A percentile compares a stretch with the other conserved stretches of the same genome.
Evolutionary conservation across 306 rosid species (phyloP).

Genomic region (Vachellia pachyceras): DNA sequence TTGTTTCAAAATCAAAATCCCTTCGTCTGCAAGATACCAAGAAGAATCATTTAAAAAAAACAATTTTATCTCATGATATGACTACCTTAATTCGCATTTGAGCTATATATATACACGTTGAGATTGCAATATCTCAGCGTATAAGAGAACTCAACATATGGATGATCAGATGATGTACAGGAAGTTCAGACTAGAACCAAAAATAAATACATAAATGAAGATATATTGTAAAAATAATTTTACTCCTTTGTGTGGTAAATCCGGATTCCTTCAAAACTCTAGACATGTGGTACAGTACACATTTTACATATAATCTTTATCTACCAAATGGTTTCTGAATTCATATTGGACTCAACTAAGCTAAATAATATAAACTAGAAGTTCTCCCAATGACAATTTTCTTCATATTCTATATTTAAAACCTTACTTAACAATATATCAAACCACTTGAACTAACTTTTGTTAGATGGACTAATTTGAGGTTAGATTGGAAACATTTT

Average conservation of each 20-base stretch:
- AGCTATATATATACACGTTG: neutral
- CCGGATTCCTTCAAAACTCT: neutral
- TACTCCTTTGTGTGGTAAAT: neutral
- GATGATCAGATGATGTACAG: neutral
- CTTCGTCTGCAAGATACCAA: slow-evolving; percentile 24
- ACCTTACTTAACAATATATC: no score
- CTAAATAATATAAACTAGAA: no score
- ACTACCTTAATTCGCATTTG: neutral
- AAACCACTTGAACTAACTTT: no score
- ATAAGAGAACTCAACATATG: neutral
- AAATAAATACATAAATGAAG: no score
- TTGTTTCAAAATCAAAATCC: slow-evolving; percentile 33
- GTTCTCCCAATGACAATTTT: neutral
- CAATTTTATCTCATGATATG: neutral
- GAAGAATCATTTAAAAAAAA: neutral
- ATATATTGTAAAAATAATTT: neutral
- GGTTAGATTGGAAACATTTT: no score
- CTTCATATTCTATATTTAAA: no score
- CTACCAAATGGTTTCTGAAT: no score
- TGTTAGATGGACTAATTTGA: no score
- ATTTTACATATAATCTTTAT: neutral
- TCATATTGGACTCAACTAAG: neutral
- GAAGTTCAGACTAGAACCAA: no score
- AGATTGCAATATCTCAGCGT: neutral
- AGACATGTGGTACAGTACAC: neutral